Base-by-base conservation (phyloP, 371 early-diverging fungal species). In the Fennellomyces sp. region DNA sequence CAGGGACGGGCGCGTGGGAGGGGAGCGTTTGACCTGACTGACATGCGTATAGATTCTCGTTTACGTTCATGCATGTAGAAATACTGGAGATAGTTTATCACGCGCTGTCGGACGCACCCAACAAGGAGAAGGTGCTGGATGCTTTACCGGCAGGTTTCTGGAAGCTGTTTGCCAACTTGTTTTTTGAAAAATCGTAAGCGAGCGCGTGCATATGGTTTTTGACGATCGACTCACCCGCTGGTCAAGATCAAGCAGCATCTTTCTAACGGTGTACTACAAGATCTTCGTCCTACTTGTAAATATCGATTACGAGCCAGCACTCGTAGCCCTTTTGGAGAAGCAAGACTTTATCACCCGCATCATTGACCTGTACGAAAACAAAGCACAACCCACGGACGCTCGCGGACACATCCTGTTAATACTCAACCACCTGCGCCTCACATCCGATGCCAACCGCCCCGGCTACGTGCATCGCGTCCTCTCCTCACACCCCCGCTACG, bases 161-260 rank as follows among this genome's bases (percentile, higher is more conserved):
- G 80, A 67, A 64, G 30, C 60, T 73, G 2, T 35, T 74, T 5
- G 72, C 73, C n/a, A 64, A 76, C 21, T 70, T 70, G 3, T 79
- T 79, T 38, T 72, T 79, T 58, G 80, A 79, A 42, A 72, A 73
- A 45, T 59, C 65, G 66, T 69, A 68, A 51, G 57, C n/a, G n/a
- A n/a, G n/a, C n/a, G n/a, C n/a, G n/a, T n/a, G n/a, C n/a, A n/a
- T n/a, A n/a, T n/a, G n/a, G n/a, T n/a, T n/a, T n/a, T n/a, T n/a
- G n/a, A n/a, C n/a, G n/a, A n/a, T n/a, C n/a, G n/a, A n/a, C n/a
- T n/a, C n/a, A n/a, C n/a, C n/a, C n/a, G n/a, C n/a, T n/a, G n/a
- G n/a, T n/a, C n/a, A n/a, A 73, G 73, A 23, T 59, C 70, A 30
- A 76, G 73, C 42, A 76, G 63, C 48, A 74, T 75, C 38, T 79